phyloP scores from a whole-genome alignment of 2,329 filamentous ascomycete genomes.

The Epichloe sp. region DNA sequence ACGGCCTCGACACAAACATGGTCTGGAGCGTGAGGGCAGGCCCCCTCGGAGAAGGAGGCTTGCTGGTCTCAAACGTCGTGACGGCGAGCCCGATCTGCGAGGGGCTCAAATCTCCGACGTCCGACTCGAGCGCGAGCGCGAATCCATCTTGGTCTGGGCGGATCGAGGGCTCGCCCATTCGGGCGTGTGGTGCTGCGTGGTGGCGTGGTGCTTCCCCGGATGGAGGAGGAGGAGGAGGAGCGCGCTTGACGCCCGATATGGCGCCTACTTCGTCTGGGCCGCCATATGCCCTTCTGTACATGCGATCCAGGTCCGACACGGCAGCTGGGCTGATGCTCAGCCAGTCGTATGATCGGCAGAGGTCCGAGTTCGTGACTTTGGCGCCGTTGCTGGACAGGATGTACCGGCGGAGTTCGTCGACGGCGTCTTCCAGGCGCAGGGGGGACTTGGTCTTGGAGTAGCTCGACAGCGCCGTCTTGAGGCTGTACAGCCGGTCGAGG shows the following conservation, averaged over 20 bases:
- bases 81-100: constrained; percentile 13
- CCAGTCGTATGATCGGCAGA: constrained; percentile 44
- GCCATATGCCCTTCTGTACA: constrained; percentile 44
- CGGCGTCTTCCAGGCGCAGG: constrained; percentile 43
- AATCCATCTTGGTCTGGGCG: constrained; percentile 6
- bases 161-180: constrained; percentile 10
- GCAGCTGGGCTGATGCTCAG: constrained; percentile 37
- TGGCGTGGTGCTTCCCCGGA: neutral
- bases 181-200: neutral
- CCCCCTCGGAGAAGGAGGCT: constrained; percentile 15
- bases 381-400: constrained; percentile 39
- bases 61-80: constrained; percentile 11
- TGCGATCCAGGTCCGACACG: constrained; percentile 39
- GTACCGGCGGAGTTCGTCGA: constrained; percentile 48
- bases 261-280: constrained; percentile 31
- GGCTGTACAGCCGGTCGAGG: constrained; percentile 50
- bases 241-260: constrained; percentile 26
- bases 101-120: constrained; percentile 9
- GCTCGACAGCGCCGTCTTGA: constrained; percentile 46
- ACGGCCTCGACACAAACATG: constrained; percentile 18
- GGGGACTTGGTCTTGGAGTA: constrained; percentile 36
- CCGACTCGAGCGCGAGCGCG: constrained; percentile 11
- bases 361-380: constrained; percentile 35
- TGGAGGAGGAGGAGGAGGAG: neutral
- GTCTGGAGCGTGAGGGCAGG: constrained; percentile 28